phyloP scores from a whole-genome alignment of 176 grass and related monocot species.

The Phragmites australis region DNA sequence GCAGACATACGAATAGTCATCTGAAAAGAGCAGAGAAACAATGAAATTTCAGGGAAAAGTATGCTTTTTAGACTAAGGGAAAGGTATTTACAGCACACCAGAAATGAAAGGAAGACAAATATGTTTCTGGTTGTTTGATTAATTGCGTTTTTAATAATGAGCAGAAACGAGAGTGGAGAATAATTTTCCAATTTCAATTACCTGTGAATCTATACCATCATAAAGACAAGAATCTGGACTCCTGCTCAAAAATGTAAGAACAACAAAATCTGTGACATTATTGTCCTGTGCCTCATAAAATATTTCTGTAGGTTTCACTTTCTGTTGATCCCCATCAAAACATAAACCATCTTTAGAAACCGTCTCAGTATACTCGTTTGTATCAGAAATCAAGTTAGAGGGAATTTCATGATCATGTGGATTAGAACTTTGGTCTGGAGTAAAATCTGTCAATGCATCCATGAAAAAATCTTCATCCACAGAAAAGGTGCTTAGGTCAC shows the following conservation, averaged over 20 bases:
- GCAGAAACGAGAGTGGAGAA: background rate
- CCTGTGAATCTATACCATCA: conserved; percentile 94
- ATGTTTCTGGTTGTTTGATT: background rate
- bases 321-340: conserved; percentile 48
- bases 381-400: conserved; percentile 32
- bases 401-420: conserved; percentile 45
- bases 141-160: background rate
- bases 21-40: conserved; percentile 49
- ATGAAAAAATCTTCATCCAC: conserved; percentile 89
- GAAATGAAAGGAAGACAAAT: conserved; percentile 3
- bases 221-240: conserved; percentile 89
- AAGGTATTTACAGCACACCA: background rate
- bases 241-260: conserved; percentile 70
- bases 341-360: conserved; percentile 24
- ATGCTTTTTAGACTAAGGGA: no score
- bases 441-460: conserved; percentile 88
- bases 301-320: conserved; percentile 53
- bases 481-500: conserved; percentile 43
- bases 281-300: conserved; percentile 90
- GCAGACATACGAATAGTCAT: conserved; percentile 95
- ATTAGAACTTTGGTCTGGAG: conserved; percentile 49
- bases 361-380: conserved; percentile 31
- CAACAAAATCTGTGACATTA: conserved; percentile 82
- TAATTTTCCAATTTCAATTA: conserved; percentile 33
- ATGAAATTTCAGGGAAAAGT: background rate